Conservation (phyloP, 2,329 filamentous ascomycete species). For the Sporothrix pallida region DNA sequence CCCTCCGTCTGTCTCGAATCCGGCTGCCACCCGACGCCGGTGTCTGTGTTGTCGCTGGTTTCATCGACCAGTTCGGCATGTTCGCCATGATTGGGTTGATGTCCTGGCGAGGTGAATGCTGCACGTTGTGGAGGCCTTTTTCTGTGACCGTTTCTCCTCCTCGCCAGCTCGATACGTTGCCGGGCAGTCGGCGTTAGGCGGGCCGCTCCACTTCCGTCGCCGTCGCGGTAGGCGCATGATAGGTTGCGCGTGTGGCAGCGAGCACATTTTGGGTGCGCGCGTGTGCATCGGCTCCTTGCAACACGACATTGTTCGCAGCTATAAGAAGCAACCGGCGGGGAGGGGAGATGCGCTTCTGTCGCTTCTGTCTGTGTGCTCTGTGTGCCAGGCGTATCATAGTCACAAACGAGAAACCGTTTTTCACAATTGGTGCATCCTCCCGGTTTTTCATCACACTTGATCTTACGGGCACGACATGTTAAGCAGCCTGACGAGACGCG, state of each 20-base stretch:
- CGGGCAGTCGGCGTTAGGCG: background rate
- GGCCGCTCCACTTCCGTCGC: background rate
- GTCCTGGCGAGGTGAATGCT: too few relatives aligned
- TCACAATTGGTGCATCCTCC: conserved; percentile 11
- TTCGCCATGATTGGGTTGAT: too few relatives aligned
- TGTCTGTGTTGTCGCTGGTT: background rate
- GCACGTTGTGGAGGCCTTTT: background rate
- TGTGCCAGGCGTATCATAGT: background rate
- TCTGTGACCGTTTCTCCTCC: background rate
- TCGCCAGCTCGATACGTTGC: conserved; percentile 1
- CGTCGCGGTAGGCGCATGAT: background rate
- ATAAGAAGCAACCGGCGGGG: background rate
- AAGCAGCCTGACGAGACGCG: background rate
- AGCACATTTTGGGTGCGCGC: background rate
- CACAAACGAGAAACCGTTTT: conserved; percentile 5
- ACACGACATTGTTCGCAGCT: conserved; percentile 9
- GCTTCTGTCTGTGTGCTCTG: background rate
- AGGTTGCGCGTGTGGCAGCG: background rate
- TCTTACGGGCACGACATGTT: conserved; percentile 14
- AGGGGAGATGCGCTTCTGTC: background rate
- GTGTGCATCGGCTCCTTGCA: background rate
- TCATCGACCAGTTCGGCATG: background rate
- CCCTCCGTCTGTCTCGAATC: too few relatives aligned
- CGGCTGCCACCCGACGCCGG: background rate
- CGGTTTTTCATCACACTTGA: conserved; percentile 19